These are phyloP conservation scores for Combretum micranthum DNA, from an alignment of 345 rosid genomes.

Conservation along the genomic window DNA sequence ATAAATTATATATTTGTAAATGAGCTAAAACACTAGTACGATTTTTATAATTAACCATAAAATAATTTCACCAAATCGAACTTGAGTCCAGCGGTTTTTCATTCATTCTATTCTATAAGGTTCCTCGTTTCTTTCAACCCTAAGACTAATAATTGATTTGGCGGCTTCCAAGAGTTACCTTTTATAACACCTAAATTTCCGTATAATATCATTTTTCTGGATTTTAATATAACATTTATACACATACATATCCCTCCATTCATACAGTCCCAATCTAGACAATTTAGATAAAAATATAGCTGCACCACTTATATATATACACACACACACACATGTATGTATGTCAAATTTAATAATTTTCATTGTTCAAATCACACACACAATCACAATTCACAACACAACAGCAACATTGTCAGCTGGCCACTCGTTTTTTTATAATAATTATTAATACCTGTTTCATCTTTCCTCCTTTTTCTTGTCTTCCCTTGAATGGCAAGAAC, in stretches of 20 bases:
- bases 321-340: conserved; percentile 4
- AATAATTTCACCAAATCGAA: neutral
- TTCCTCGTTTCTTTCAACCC: neutral
- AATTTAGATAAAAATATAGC: neutral
- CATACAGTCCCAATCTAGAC: neutral
- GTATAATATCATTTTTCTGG: conserved; percentile 4
- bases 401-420: conserved; percentile 47
- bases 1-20: no score
- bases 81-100: neutral
- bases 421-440: conserved; percentile 46
- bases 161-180: conserved; percentile 23
- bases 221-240: neutral
- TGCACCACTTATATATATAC: neutral
- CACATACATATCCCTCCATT: neutral
- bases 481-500: conserved; percentile 30
- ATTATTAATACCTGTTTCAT: neutral
- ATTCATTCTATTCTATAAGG: conserved; percentile 5
- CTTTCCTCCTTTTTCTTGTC: conserved; percentile 10
- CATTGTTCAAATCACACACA: no score
- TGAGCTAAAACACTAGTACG: no score
- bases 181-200: neutral
- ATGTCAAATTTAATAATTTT: no score
- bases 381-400: conserved; percentile 20
- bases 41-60: no score
- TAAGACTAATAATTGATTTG: conserved; percentile 9